Evolutionary conservation across 2,329 filamentous ascomycete species (phyloP), one percentile per base, ranked within the genome.

Genomic region (Cyanodermella asteris): DNA sequence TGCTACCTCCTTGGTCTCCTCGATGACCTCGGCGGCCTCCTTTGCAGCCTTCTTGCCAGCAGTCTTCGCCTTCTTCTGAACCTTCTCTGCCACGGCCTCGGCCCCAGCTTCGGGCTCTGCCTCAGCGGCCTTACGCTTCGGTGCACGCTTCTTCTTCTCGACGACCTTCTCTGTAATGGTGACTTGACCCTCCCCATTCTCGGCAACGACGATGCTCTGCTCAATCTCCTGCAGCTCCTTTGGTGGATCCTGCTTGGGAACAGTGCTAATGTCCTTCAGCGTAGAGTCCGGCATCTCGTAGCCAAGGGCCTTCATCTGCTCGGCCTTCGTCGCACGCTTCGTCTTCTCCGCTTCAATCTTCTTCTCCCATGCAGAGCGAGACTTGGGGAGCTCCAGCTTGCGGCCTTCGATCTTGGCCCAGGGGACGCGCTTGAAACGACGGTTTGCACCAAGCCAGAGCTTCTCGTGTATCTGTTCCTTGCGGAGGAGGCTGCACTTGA

Each of bases 391-490:
- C 40, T 72, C 68, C 35, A 94, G 59, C 38, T 67, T 63, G 38
- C 68, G 60, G 24, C 77, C 77, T 31, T 74, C 75, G 46, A 94
- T 73, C 53, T 76, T 76, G 51, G 81, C 87, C 61, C 77, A 73
- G 12, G 87, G 84, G 8, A 84, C 69, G 33, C 63, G 62, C 60
- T 91, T 91, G 61, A 87, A 93, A 28, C 82, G 73, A 41, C 68
- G 70, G 50, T 90, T 84, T 40, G 81, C 78, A 18, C 81, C 81
- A 53, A 87, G 81, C 67, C 81, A 94, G 26, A 93, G 56, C 32
- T 78, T 62, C 13, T 70, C 61, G 45, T 90, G 78, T 21, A 91
- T 56, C 43, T 82, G 70, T 31, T 76, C 77, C 29, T 67, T 55
- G 4, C 77, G 67, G 4, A 93, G 64, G 13, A 70, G 56, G 44